These are phyloP conservation scores for Hondaea fermentalgiana DNA, from an alignment of 108 stramenopile genomes.

Conservation along the genomic window DNA sequence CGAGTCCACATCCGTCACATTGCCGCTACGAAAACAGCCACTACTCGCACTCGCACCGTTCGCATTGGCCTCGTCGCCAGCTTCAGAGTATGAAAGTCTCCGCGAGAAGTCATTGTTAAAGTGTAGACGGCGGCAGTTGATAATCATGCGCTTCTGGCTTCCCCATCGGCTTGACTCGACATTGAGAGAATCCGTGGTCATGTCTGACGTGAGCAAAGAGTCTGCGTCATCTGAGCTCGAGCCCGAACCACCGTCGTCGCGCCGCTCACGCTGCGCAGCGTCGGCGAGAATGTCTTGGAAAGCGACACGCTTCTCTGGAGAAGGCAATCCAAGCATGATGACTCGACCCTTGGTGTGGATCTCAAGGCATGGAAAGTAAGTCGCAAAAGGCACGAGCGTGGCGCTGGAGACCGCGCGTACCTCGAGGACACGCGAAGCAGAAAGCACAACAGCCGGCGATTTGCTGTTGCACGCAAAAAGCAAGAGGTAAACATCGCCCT, in stretches of 20 bases:
- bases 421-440: not conserved
- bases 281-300: not conserved
- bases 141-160: not conserved
- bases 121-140: not conserved
- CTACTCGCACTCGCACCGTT: not conserved
- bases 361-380: not conserved
- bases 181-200: not conserved
- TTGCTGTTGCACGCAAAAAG: not conserved
- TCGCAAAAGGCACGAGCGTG: not conserved
- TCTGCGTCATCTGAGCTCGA: not conserved
- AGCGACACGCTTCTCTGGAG: not conserved
- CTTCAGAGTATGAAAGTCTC: not conserved
- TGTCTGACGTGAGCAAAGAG: not conserved
- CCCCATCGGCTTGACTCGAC: not conserved
- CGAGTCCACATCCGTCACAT: no score
- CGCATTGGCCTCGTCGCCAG: not conserved
- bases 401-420: not conserved
- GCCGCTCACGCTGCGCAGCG: not conserved
- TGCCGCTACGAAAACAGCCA: not conserved
- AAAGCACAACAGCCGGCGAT: not conserved
- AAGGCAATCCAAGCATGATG: not conserved
- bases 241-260: not conserved
- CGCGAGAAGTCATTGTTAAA: not conserved
- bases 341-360: not conserved
- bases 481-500: not conserved